Base-by-base conservation (phyloP, 192 early-diverging fungal genomes). In the Podila minutissima region DNA sequence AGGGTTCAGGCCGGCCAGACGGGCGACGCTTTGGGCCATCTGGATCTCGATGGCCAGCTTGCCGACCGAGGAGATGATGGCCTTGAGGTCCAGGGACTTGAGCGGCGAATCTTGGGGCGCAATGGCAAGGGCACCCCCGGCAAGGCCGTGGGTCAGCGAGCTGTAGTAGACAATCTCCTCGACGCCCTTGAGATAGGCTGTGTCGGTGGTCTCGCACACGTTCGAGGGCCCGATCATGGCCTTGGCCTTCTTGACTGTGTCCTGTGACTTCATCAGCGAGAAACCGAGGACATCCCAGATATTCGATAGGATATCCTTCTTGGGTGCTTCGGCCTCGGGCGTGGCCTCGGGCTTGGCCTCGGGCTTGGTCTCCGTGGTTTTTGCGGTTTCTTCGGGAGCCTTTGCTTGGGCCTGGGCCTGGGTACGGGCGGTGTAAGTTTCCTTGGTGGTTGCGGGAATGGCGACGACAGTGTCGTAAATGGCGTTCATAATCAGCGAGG, bases 1-100 rank as follows among this genome's bases (percentile, higher is more conserved):
- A 1, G 75, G 75, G 50, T 77, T 17, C 8, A 77, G 64, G 8
- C 57, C 69, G 4, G 75, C 75, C 0, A 71, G 22, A 9, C 69
- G 48, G 4, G 75, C 75, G 4, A 77, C 37, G 10, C 38, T 49
- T 13, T 77, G 75, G 0, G 58, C 69, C 75, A 77, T 77, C 9
- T 66, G 69, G 33, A 77, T 55, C 59, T 71, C 67, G 10, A 77
- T 26, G 1, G 75, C 69, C 15, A 77, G 31, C 26, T 77, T 58
- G 3, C 69, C 64, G 2, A 77, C 37, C 8, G 75, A 70, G 0
- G 64, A 51, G 53, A 77, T 62, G 33, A 77, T 71, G 0, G 64
- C 62, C 17, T 63, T 68, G 0, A 77, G 26, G 19, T 57, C 69
- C 24, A 77, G 29, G 2, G 62, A 48, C 50, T 71, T 70, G 33